Conservation (phyloP, 1,139 yeast species). For the Pichia sp. region DNA sequence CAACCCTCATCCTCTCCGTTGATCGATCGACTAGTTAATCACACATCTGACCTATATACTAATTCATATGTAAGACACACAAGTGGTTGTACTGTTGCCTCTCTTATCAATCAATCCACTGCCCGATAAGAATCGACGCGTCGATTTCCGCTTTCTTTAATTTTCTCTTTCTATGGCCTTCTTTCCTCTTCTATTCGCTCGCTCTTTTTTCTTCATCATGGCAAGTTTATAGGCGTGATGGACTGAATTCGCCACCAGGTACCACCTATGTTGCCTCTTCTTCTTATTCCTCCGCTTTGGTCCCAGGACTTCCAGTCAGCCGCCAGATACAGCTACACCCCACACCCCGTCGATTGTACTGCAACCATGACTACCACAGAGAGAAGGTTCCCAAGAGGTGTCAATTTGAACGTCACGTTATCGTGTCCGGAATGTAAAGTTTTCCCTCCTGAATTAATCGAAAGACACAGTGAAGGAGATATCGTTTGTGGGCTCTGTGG, state of each 20-base stretch:
- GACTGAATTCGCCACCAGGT: neutral
- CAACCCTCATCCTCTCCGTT: too few relatives aligned
- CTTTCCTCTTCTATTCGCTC: neutral
- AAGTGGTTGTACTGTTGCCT: neutral
- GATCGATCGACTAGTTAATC: too few relatives aligned
- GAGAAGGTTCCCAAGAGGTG: constrained; percentile 25
- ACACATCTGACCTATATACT: too few relatives aligned
- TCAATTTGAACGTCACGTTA: constrained; percentile 77
- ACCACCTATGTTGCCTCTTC: neutral
- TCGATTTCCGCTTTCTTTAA: neutral
- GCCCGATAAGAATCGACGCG: neutral
- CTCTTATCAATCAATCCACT: neutral
- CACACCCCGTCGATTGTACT: neutral
- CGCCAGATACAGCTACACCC: neutral
- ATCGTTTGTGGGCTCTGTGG: constrained; percentile 98
- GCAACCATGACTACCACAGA: constrained; percentile 12
- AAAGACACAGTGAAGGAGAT: constrained; percentile 95
- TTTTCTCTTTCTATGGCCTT: neutral
- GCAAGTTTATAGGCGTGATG: too few relatives aligned
- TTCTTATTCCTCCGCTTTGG: neutral
- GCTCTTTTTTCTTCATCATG: neutral
- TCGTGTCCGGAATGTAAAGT: constrained; percentile 96
- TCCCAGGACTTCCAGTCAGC: neutral
- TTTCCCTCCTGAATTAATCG: constrained; percentile 92
- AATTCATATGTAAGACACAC: too few relatives aligned